Evolutionary conservation across 2,329 filamentous ascomycete genomes (phyloP), one percentile per base, ranked within the genome.

Genomic region (Kalmusia sp.): DNA sequence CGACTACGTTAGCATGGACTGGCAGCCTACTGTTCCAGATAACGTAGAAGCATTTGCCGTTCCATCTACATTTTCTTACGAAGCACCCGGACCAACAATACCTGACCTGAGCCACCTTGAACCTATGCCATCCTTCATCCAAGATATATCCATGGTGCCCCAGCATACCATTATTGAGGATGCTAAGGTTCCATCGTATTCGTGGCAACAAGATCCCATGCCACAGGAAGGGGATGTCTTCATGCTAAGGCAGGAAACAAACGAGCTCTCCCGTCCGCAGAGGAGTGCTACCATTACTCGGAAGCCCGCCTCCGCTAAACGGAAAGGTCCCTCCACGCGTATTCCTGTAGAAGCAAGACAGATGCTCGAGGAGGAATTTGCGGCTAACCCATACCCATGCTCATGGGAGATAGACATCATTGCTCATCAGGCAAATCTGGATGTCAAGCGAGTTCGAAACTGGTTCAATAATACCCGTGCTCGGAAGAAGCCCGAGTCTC

Each of bases 401-500:
- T 58, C 59, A 0, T 73, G 69, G 69, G 70, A 73, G 41, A 62
- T 72, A 33, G 70, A 73, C 40, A 70, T 72, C 38, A 72, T 73
- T 24, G 70, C 69, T 17, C 69, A 72, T 30, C 69, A 72, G 54
- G 67, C 69, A 27, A 70, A 68, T 22, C 61, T 73, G n/a, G 69
- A 72, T 14, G 66, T 68, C 7, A 73, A 73, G 52, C 63, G 65
- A 19, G 70, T 73, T 28, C 61, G 67, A 21, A 72, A 67, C 22
- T 73, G 69, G 70, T 73, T 68, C 57, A 73, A 73, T 46, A 73
- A 73, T 33, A 67, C 69, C 3, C 57, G 70, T 30, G 67, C 69
- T 7, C 62, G 70, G 28, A 70, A 71, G 52, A 70, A 67, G 52
- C 56, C 50, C n/a, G 44, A 30, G 25, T 37, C 33, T 1, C 55